A percentile compares a stretch with the other conserved stretches of the same genome.
Evolutionary conservation across 495 filamentous ascomycete species (phyloP).

Genomic region (Aspergillus carlsbadensis): DNA sequence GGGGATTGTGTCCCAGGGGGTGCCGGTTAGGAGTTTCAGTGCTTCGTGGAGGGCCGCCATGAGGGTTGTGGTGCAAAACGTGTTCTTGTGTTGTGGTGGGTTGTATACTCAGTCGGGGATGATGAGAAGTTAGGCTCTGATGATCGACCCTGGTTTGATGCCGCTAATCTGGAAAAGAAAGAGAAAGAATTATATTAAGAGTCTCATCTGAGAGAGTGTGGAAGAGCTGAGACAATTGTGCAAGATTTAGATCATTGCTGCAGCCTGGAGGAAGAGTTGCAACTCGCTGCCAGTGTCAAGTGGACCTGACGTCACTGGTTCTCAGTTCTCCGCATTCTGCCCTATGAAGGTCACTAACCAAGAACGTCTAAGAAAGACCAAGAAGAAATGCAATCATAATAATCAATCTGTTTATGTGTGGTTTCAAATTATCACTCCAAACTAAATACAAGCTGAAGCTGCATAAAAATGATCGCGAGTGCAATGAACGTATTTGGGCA

Average conservation of each 20-base stretch:
- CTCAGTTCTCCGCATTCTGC: background rate
- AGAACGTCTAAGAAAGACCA: background rate
- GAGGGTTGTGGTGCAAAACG: background rate
- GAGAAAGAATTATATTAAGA: no score
- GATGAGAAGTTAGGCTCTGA: no score
- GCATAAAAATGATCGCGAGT: slow-evolving; percentile 18
- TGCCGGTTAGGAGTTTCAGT: slow-evolving; percentile 70
- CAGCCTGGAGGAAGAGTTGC: background rate
- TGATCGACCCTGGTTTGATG: background rate
- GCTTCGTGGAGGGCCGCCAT: slow-evolving; percentile 72
- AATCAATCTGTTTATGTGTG: slow-evolving; percentile 9
- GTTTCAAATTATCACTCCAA: slow-evolving; percentile 22
- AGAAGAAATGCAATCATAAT: background rate
- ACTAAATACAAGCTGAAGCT: slow-evolving; percentile 25
- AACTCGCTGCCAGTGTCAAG: background rate
- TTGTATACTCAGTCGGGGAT: background rate
- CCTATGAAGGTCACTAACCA: background rate
- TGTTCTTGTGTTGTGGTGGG: background rate
- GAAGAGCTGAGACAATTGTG: background rate
- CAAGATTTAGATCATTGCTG: background rate
- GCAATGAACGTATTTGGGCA: slow-evolving; percentile 17
- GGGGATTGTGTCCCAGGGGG: slow-evolving; percentile 63
- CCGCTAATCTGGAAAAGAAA: background rate
- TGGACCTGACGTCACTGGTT: slow-evolving; percentile 10
- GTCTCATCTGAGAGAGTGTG: no score